Percentiles rank a stretch among this genome's conserved stretches.
phyloP scores from a whole-genome alignment of 768 basidiomycete species.

The Trametes gibbosa region DNA sequence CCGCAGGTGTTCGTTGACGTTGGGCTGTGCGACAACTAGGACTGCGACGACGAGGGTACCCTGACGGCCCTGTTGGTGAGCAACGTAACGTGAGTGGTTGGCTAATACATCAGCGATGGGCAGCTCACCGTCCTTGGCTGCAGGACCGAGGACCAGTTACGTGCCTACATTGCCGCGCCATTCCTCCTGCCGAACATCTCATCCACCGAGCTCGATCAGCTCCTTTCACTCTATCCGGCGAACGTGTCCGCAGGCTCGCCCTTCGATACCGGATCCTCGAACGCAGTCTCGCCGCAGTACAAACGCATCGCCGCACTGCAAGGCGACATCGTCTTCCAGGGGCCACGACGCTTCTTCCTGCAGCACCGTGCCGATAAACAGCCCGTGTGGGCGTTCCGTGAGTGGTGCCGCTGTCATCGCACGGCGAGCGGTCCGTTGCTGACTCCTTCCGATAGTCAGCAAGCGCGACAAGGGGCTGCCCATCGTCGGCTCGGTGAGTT shows the following conservation, averaged over 20 bases:
- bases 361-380: conserved; percentile 36
- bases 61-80: conserved; percentile 24
- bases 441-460: background rate
- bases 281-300: conserved; percentile 48
- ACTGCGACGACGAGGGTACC: conserved; percentile 49
- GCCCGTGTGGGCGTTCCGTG: conserved; percentile 43
- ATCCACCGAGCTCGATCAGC: conserved; percentile 2
- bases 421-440: background rate
- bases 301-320: conserved; percentile 50
- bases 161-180: conserved; percentile 16
- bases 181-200: conserved; percentile 15
- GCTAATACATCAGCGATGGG: too few species aligned
- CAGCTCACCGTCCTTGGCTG: too few species aligned
- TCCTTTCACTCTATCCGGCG: conserved; percentile 29
- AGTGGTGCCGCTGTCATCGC: conserved; percentile 13
- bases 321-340: conserved; percentile 51
- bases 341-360: conserved; percentile 41
- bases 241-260: conserved; percentile 48
- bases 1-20: background rate
- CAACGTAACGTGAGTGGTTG: conserved; percentile 27
- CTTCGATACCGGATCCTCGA: conserved; percentile 45
- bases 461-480: background rate
- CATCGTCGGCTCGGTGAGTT: background rate
- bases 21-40: background rate
- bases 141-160: conserved; percentile 23